A percentile compares a stretch with the other conserved stretches of the same genome.
Evolutionary conservation across 225 moss, liverwort and hornwort genomes (phyloP).

Genomic region (Rhytidiadelphus loreus): DNA sequence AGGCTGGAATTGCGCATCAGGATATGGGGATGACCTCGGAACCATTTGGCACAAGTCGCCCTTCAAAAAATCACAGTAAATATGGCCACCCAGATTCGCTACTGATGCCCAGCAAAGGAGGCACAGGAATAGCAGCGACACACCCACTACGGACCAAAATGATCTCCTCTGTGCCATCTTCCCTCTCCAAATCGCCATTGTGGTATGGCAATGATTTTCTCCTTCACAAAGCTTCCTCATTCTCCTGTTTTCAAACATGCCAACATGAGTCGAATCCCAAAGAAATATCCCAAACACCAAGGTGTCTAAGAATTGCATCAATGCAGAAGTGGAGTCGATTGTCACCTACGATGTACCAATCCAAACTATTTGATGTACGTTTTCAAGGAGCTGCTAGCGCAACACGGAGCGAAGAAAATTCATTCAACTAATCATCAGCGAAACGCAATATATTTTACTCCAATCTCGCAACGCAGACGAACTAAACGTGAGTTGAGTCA

Average conservation of each 20-base stretch:
- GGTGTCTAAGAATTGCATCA: neutral
- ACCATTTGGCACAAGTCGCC: constrained; percentile 1
- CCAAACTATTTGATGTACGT: neutral
- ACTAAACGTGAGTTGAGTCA: neutral
- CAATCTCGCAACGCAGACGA: neutral
- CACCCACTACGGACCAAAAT: constrained; percentile 7
- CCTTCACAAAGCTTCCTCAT: constrained; percentile 13
- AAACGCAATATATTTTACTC: neutral
- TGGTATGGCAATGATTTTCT: neutral
- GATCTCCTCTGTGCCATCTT: constrained; percentile 22
- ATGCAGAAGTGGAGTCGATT: neutral
- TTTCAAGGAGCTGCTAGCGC: neutral
- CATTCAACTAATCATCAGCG: neutral
- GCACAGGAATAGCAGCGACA: constrained; percentile 20
- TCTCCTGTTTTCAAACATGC: constrained; percentile 2
- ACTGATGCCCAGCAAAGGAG: constrained; percentile 16
- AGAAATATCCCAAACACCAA: neutral
- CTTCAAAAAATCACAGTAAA: constrained; percentile 8
- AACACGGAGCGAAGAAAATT: neutral
- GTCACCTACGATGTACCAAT: neutral
- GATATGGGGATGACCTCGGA: neutral
- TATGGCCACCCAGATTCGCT: constrained; percentile 7
- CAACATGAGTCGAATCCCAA: neutral
- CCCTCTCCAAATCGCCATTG: constrained; percentile 8
- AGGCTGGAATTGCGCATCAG: neutral